These are phyloP conservation scores for Aechmea fasciata DNA, from an alignment of 176 grass and related monocot genomes.

Conservation along the genomic window DNA sequence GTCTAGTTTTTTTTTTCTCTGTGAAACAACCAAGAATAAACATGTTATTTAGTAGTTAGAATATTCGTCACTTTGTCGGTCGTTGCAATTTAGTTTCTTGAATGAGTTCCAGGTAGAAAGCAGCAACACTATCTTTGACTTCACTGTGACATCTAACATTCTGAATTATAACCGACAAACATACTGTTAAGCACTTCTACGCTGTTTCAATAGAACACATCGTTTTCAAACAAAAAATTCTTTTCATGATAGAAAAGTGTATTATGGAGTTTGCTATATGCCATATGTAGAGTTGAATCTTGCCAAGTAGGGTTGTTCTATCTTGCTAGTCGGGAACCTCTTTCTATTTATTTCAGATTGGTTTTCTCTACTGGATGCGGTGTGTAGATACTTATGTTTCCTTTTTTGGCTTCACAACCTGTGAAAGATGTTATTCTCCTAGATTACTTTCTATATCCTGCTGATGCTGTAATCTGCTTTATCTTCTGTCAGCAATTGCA, in stretches of 20 bases:
- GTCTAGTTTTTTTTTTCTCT: too few relatives aligned
- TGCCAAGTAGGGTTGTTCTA: too few relatives aligned
- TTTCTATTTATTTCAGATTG: too few relatives aligned
- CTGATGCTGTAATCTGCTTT: not conserved
- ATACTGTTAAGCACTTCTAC: too few relatives aligned
- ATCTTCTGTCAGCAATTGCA: conserved; percentile 46
- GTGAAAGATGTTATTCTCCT: not conserved
- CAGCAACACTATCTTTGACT: not conserved
- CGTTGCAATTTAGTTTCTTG: too few relatives aligned
- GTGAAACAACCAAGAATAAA: too few relatives aligned
- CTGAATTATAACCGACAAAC: not conserved
- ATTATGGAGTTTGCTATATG: not conserved
- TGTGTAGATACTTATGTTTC: too few relatives aligned
- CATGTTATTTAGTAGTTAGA: too few relatives aligned
- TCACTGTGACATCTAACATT: not conserved
- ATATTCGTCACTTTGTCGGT: too few relatives aligned
- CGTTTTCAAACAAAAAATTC: not conserved
- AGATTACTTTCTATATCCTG: not conserved
- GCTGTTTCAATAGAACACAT: not conserved
- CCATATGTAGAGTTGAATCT: not conserved
- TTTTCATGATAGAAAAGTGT: not conserved
- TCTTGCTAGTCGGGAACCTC: too few relatives aligned
- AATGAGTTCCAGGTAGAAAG: not conserved
- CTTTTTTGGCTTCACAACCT: too few relatives aligned
- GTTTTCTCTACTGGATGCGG: too few relatives aligned